Evolutionary conservation across 768 basidiomycete genomes (phyloP), one percentile per base, ranked within the genome.

Genomic region (Rhodotorula diobovata): DNA sequence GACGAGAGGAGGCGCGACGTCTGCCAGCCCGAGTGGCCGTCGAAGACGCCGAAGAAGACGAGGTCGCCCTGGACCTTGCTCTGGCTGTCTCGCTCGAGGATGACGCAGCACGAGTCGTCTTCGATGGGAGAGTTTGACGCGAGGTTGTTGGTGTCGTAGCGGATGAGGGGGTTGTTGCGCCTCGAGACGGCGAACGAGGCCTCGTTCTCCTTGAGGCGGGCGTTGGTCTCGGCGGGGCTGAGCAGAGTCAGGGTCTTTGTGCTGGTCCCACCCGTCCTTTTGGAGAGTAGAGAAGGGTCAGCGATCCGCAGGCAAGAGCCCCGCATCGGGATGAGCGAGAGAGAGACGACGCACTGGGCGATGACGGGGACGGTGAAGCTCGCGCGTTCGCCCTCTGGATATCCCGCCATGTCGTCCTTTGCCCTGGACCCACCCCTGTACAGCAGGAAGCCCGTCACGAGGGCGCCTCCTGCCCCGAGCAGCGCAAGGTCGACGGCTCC

Each of bases 51-150:
- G 48, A 71, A 71, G 56, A 70, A 68, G 46, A 57, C 61, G 59
- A 76, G 61, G 56, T 72, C 70, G 8, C 71, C 70, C 39, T 70
- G 39, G n/a, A 77, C 68, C 55, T 67, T 66, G 39, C 43, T 34
- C 12, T 34, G 28, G n/a, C 45, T 11, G 46, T 76, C 73, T 23
- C 76, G 70, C 65, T 77, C 73, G 43, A 77, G 63, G 46, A 77
- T 70, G 25, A 74, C 68, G 66, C 73, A 76, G 58, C 70, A 70
- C 43, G 68, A 65, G 35, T 92, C 87, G 79, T 99, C 96, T 81
- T 99, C 96, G 62, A 96, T 87, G 15, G 93, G 91, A 69, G 89
- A 86, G 78, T 99, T 99, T 7, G 92, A 89, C 1, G 90, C 83
- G 46, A 98, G 82, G 45, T 84, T 85, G 28, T 91, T 90, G 7